These are phyloP conservation scores for Leersia perrieri DNA, from an alignment of 176 grass and related monocot genomes.

Conservation along the genomic window DNA sequence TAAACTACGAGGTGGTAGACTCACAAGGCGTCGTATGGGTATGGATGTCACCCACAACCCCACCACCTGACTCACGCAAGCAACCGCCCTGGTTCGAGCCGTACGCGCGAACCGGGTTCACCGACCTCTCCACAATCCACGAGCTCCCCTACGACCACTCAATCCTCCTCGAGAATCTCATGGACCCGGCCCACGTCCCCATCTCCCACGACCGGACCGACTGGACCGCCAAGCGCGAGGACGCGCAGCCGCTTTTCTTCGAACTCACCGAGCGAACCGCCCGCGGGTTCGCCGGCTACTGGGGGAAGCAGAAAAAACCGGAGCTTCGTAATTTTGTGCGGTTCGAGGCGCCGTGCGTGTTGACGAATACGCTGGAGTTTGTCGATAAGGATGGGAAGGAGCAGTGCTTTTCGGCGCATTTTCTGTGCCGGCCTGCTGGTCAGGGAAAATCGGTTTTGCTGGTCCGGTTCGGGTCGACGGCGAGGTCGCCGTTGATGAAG, in stretches of 20 bases:
- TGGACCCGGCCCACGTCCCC: constrained; percentile 93
- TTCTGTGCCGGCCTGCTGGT: constrained; percentile 74
- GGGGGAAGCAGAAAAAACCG: constrained; percentile 39
- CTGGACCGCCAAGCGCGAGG: constrained; percentile 83
- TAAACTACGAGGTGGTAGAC: constrained; percentile 76
- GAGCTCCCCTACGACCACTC: constrained; percentile 98
- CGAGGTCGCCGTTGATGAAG: constrained; percentile 17
- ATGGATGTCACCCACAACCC: no score
- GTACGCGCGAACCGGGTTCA: constrained; percentile 65
- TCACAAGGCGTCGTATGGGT: constrained; percentile 91
- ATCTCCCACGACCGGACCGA: constrained; percentile 98
- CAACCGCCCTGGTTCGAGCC: constrained; percentile 83
- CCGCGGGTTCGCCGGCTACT: constrained; percentile 70
- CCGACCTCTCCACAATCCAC: constrained; percentile 70
- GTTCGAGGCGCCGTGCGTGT: constrained; percentile 76
- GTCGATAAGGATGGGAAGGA: constrained; percentile 51
- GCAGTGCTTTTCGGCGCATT: constrained; percentile 72
- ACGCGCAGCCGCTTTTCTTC: constrained; percentile 82
- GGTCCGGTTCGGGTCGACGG: constrained; percentile 63
- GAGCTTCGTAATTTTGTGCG: constrained; percentile 57
- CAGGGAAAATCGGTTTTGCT: constrained; percentile 88
- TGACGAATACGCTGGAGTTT: constrained; percentile 69
- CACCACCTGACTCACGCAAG: no score
- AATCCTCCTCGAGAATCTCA: constrained; percentile 96
- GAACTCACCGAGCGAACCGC: constrained; percentile 63